phyloP scores from a whole-genome alignment of 345 rosid genomes.

The Eucalyptus victrix region DNA sequence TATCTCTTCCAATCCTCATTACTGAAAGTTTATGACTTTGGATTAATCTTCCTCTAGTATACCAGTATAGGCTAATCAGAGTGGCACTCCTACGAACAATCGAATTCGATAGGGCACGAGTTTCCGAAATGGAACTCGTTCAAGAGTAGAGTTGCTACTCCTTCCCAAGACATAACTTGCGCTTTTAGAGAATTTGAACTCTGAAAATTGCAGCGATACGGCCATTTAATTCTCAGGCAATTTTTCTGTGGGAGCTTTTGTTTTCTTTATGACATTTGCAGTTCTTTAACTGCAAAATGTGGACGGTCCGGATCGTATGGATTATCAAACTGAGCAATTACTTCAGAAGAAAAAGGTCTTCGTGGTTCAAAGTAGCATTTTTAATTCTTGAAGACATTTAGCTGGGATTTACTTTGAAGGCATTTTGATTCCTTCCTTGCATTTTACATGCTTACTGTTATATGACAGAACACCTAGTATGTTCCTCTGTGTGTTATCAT shows the following conservation, averaged over 20 bases:
- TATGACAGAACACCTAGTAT: background rate
- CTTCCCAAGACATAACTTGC: background rate
- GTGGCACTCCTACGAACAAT: background rate
- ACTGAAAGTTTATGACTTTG: background rate
- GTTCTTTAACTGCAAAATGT: background rate
- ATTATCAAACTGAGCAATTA: background rate
- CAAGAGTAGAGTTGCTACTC: background rate
- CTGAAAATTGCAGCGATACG: background rate
- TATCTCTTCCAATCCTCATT: background rate
- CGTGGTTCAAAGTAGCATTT: background rate
- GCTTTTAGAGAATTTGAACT: background rate
- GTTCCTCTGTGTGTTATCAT: background rate
- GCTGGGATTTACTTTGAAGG: background rate
- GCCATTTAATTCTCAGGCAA: background rate
- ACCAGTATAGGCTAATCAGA: background rate
- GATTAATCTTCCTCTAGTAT: background rate
- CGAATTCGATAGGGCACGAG: fast-evolving
- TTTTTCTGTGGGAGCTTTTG: background rate
- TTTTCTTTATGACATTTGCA: background rate
- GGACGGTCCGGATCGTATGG: background rate
- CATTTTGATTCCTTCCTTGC: background rate
- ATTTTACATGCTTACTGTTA: background rate
- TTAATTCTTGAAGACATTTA: background rate
- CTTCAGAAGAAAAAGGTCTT: background rate
- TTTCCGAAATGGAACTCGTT: background rate